Evolutionary conservation across 2,329 filamentous ascomycete species (phyloP).

Genomic region (Clarireedia hainanense): DNA sequence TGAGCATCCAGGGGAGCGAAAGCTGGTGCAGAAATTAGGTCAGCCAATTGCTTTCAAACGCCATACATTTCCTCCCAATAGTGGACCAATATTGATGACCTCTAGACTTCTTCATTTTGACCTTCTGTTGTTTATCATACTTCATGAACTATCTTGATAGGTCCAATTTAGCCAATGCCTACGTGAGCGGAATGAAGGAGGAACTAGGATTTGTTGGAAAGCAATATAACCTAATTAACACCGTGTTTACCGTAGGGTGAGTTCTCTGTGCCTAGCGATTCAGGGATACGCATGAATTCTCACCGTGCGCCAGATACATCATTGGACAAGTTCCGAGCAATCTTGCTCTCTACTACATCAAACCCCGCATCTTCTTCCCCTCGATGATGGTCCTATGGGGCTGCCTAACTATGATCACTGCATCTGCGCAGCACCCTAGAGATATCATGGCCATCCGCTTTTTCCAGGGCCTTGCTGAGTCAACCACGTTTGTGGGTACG

Average conservation of each 20-base stretch:
- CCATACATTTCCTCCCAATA: background rate
- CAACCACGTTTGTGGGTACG: conserved; percentile 48
- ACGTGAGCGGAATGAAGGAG: conserved; percentile 39
- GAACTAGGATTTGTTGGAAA: conserved; percentile 39
- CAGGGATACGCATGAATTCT: background rate
- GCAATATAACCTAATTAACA: conserved; percentile 43
- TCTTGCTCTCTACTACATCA: conserved; percentile 53
- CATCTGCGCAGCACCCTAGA: conserved; percentile 40
- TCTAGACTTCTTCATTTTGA: conserved; percentile 11
- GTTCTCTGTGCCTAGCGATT: background rate
- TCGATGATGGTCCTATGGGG: conserved; percentile 58
- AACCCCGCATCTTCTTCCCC: conserved; percentile 57
- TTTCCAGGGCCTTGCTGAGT: conserved; percentile 43
- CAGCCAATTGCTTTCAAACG: background rate
- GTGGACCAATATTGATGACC: background rate
- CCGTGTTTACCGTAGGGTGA: conserved; percentile 32
- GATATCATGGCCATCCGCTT: conserved; percentile 49
- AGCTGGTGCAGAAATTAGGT: conserved; percentile 11
- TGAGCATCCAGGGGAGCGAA: conserved; percentile 9
- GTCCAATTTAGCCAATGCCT: conserved; percentile 33
- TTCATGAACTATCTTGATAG: conserved; percentile 27
- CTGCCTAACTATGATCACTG: conserved; percentile 53
- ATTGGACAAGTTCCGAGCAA: conserved; percentile 55
- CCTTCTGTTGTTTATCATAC: conserved; percentile 16
- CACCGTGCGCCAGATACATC: conserved; percentile 30